Base-by-base conservation (phyloP, 1,139 yeast species). In the Yamadazyma triangularis region DNA sequence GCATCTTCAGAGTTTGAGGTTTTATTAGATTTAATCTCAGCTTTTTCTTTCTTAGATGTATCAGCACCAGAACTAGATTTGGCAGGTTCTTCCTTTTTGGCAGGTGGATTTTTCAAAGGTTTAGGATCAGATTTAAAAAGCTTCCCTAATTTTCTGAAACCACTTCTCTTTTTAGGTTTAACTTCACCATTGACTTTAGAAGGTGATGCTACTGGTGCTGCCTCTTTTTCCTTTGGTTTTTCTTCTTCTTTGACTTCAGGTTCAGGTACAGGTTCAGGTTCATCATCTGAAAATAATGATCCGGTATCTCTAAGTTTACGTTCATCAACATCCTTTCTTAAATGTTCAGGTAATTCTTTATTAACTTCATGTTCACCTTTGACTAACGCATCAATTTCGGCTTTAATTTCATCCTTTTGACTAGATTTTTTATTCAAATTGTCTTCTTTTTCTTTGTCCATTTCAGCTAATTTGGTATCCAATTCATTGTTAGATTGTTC, bases 261-360 rank as follows among this genome's bases (percentile, higher is more conserved):
- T 6, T 50, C 44, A n/a, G 42, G 47, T 25, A 39, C 45, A 29
- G 42, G 40, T 18, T 34, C 38, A 23, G 45, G 45, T 22, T 47
- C 53, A 32, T 58, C 52, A 15, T 51, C 59, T 3, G 68, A 49
- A 36, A 68, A 67, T 15, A 68, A 48, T 1, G 70, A 63, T 2
- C 65, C 57, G 16, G 70, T 61, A 41, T 69, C 75, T 29, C 55
- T 55, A 26, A 66, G 49, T 40, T 58, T 60, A 33, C 50, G 50
- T 40, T 69, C 76, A 36, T 64, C 51, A 15, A 74, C 51, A 4
- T 67, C 70, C 28, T 51, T 49, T 38, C 58, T 61, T 46, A 74
- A 59, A 51, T 75, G 80, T 30, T 69, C 76, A 10, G 81, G 81
- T 40, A 73, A 64, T 40, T 65, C 73, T 14, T 45, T 50, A 43